phyloP scores from a whole-genome alignment of 768 basidiomycete genomes.

The Porpolomopsis calyptriformis region DNA sequence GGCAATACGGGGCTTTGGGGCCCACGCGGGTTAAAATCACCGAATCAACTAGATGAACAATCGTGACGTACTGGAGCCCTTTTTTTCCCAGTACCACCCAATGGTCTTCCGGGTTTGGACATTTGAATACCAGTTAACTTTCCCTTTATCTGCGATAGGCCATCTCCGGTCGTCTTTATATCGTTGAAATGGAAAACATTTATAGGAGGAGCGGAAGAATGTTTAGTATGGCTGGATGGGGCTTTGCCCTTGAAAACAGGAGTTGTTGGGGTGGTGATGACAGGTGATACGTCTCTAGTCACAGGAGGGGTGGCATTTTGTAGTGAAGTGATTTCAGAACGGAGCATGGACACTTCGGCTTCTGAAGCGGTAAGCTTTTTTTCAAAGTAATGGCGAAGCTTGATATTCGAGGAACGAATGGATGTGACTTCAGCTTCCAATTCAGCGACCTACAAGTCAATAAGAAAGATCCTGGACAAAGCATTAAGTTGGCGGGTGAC shows the following conservation, averaged over 20 bases:
- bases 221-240: neutral
- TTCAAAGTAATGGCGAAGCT: neutral
- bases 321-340: neutral
- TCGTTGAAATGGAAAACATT: no score
- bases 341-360: neutral
- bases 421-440: neutral
- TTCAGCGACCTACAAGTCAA: neutral
- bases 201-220: no score
- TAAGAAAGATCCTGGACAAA: neutral
- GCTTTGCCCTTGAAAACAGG: neutral
- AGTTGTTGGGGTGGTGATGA: neutral
- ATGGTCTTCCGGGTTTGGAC: no score
- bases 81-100: no score
- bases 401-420: neutral
- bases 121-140: no score
- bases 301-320: neutral
- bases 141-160: no score
- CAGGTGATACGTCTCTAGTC: neutral
- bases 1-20: neutral
- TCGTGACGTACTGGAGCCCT: no score
- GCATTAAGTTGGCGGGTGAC: neutral
- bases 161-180: no score
- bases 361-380: neutral
- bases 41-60: no score
- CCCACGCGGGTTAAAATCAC: neutral